Conservation (phyloP, 495 filamentous ascomycete species). For the Penicillium lividum region DNA sequence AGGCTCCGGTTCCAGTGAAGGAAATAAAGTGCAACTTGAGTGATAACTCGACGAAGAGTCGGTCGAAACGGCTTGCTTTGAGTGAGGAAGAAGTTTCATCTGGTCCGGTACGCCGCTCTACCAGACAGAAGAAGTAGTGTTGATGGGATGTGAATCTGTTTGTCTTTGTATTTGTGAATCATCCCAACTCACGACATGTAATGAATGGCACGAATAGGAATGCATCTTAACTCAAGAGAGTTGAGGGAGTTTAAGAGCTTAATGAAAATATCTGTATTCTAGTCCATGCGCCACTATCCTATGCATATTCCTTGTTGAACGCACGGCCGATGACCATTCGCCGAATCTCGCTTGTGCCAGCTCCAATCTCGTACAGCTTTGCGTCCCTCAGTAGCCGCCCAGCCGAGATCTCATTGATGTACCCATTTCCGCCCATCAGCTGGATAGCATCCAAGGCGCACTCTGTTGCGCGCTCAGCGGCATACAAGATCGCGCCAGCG, state of each 20-base stretch:
- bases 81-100: constrained; percentile 19
- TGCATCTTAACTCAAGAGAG: background rate
- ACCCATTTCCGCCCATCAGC: constrained; percentile 92
- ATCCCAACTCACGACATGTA: constrained; percentile 9
- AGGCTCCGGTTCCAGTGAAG: constrained; percentile 7
- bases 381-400: constrained; percentile 84
- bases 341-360: constrained; percentile 90
- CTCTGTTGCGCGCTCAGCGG: constrained; percentile 90
- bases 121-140: constrained; percentile 26
- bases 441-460: constrained; percentile 89
- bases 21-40: constrained; percentile 11
- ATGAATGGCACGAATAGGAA: constrained; percentile 11
- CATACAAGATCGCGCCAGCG: constrained; percentile 91
- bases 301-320: constrained; percentile 85
- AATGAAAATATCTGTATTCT: background rate
- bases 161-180: background rate
- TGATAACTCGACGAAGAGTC: constrained; percentile 12
- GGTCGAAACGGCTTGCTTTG: constrained; percentile 33
- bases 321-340: constrained; percentile 93
- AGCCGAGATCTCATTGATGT: constrained; percentile 91
- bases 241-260: background rate
- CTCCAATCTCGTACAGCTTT: constrained; percentile 95
- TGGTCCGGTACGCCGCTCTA: constrained; percentile 35
- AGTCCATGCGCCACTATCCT: constrained; percentile 1
- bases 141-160: background rate